Evolutionary conservation across 1,284 basidiomycete species (phyloP), one percentile per base, ranked within the genome.

Genomic region (Leccinum solheimii): DNA sequence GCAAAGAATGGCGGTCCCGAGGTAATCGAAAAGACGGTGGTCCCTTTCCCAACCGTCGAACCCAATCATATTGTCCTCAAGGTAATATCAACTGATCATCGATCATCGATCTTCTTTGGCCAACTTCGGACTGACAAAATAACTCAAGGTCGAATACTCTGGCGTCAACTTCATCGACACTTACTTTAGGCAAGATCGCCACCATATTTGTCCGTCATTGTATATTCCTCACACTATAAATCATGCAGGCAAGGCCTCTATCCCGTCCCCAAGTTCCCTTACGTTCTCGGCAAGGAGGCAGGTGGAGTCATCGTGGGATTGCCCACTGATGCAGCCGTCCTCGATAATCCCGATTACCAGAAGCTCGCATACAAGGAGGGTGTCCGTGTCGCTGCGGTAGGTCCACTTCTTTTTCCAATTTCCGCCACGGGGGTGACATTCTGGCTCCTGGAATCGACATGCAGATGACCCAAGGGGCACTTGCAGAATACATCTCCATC

Each of bases 131-230:
- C 43, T 45, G 11, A 45, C 43, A 3, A 13, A 19, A 45, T 11
- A 10, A 45, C 45, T 48, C 61, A 64, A 88, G 86, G 80, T 86
- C 23, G 81, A 87, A 67, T 90, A 86, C 68, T 77, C 80, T 5
- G 94, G 94, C 19, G 83, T 95, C 65, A 95, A 95, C 76, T 95
- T 90, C 75, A 92, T 96, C 72, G 94, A 96, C 75, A 93, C 90
- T 3, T 92, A 92, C 75, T 83, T 82, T 70, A 79, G 87, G 87
- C 82, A 67, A 68, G 73, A 59, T 38, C 23, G 19, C 2, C 21
- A 30, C 9, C 59, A 48, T 21, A 13, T 48, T 13, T 21, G 43
- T 30, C 43, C 16, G 3, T 11, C 9, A 1, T 32, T 59, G 52
- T 13, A 43, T 19, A 56, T 3, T 34, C n/a, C 45, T 66, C 48